phyloP scores from a whole-genome alignment of 257 asterid genomes.

The Solanum pimpinellifolium region DNA sequence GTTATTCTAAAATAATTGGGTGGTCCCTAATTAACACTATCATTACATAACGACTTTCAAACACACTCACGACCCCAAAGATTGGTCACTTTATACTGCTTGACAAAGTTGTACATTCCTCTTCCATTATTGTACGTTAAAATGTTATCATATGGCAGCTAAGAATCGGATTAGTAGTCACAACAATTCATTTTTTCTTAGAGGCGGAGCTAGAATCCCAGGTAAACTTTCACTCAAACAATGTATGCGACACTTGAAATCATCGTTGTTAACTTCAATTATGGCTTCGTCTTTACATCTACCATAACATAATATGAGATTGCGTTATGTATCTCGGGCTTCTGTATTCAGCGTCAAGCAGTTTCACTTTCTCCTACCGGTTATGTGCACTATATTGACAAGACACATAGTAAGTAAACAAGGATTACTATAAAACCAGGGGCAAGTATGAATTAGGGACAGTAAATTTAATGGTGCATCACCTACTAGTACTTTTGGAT shows the following conservation, averaged over 20 bases:
- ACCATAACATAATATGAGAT: neutral
- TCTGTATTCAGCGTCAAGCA: neutral
- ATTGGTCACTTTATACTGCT: neutral
- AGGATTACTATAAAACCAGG: too few relatives aligned
- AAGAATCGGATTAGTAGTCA: neutral
- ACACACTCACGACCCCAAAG: neutral
- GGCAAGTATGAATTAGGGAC: neutral
- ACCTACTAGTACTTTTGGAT: neutral
- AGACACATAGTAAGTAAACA: too few relatives aligned
- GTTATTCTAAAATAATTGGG: slow-evolving; percentile 30
- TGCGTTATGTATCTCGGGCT: neutral
- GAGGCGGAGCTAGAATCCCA: neutral
- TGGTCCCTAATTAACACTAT: slow-evolving; percentile 20
- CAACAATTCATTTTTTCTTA: neutral
- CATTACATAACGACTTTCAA: neutral
- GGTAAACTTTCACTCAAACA: neutral
- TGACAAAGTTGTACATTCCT: neutral
- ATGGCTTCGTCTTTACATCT: too few relatives aligned
- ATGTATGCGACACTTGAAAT: too few relatives aligned
- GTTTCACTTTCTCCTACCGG: neutral
- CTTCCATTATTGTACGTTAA: neutral
- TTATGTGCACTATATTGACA: neutral
- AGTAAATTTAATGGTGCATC: neutral
- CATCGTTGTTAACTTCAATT: too few relatives aligned
- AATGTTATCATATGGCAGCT: neutral